Base-by-base conservation (phyloP, 306 rosid species). In the Citrullus mucosospermus region DNA sequence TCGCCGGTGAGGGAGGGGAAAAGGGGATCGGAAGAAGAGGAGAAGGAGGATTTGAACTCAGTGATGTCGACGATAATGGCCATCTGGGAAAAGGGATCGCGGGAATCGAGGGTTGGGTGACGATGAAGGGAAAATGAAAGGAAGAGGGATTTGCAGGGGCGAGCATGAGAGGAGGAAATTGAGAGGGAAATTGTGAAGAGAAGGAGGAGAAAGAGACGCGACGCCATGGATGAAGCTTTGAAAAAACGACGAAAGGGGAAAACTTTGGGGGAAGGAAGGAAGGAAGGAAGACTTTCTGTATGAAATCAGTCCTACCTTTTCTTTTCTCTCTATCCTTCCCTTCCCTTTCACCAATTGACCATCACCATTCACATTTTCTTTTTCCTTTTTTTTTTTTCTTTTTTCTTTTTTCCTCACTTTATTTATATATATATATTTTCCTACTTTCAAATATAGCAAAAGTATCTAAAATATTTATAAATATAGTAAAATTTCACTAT, bases 61-160 rank as follows among this genome's bases (percentile, higher is more conserved):
- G 81, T 32, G 82, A 84, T 72, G 62, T 82, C 89, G 74, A 90
- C 81, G 86, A 91, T 75, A 76, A 90, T 77, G 61, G 93, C 70
- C 80, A 80, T 38, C 78, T 83, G 14, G 85, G 76, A 66, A 83
- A 58, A 72, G 83, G 76, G 48, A 36, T 85, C 78, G 61, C 75
- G 82, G 79, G 79, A 77, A 68, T 79, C 39, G 41, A 81, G 83
- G 85, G 80, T 65, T 43, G 81, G 86, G 84, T 79, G 85, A 34
- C 83, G 90, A 18, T 73, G 79, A 74, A 89, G 58, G 78, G 93
- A 83, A 87, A 93, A 76, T 18, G 94, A 87, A 87, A 93, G 71
- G 78, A 89, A 76, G 81, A 88, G 81, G 79, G 93, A 84, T 34
- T 91, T 89, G 88, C 97, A 91, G 9, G 96, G 97, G 20, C 97